Base-by-base conservation (phyloP, 2,329 filamentous ascomycete species). In the Eutypella sp. region DNA sequence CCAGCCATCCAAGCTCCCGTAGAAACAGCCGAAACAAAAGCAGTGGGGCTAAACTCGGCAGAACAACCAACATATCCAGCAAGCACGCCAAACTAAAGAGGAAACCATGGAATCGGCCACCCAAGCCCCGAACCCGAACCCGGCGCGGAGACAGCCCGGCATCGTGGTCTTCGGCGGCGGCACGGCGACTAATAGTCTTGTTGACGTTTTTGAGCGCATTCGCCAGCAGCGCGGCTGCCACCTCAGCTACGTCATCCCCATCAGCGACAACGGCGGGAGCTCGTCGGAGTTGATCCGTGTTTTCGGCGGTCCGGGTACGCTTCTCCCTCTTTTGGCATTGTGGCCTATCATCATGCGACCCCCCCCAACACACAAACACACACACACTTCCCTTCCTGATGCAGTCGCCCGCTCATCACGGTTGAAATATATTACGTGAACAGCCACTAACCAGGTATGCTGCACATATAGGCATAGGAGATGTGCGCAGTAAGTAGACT, bases 191-290 rank as follows among this genome's bases (percentile, higher is more conserved):
- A 97, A 96, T 63, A 95, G 79, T 59, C 78, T 96, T 5, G 92
- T 96, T 34, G 92, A 96, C 63, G 87, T 96, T 10, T 96, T 96
- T 67, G 84, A 79, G 56, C 70, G 71, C 16, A 73, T 87, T 27
- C 74, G 79, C 11, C 67, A 82, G 51, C 83, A 76, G 56, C 87
- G 85, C 50, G 68, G 76, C 34, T 86, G 85, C 59, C 72, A 77
- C 3, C 69, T 95, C 36, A 89, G 81, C 67, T 95, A 95, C 65
- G 82, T 96, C 48, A 95, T 97, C 43, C 92, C 92, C 29, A 96
- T 96, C 63, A 93, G 87, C 54, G 92, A 97, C 69, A 97, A 97
- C 67, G 92, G 92, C 41, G 92, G 92, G 33, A 95, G 88, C 57
- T 95, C 90, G 2, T 95, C 89, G 38, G 92, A 97, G 70, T 73